These are phyloP conservation scores for Scenedesmus sp. DNA, from an alignment of 163 green algal species.

Conservation along the genomic window DNA sequence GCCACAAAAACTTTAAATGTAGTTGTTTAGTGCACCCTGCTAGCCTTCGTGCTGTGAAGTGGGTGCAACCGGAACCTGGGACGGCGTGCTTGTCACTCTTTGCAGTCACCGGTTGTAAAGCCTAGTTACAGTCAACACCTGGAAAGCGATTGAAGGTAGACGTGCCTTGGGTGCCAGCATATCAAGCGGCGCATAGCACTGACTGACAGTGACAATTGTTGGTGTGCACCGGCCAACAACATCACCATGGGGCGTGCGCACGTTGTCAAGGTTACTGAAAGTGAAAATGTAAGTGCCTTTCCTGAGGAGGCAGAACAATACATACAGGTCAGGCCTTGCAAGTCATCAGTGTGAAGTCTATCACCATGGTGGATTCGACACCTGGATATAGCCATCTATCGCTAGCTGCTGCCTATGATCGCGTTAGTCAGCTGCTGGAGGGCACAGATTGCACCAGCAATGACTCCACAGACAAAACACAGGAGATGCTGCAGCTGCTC, in stretches of 20 bases:
- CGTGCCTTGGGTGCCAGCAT: background rate
- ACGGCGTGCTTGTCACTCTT: background rate
- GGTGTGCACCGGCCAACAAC: background rate
- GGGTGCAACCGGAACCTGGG: background rate
- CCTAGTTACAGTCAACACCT: background rate
- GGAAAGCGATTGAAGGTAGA: background rate
- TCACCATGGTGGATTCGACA: background rate
- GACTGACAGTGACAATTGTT: conserved; percentile 10
- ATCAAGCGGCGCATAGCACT: background rate
- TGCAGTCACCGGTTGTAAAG: background rate
- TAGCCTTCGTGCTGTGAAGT: background rate
- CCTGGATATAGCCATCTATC: background rate
- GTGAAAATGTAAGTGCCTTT: too few species aligned
- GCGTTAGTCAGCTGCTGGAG: background rate
- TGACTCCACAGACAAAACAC: background rate
- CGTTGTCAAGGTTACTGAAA: background rate
- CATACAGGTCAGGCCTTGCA: background rate
- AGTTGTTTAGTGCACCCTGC: background rate
- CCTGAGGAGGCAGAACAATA: background rate
- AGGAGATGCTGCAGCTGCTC: conserved; percentile 41
- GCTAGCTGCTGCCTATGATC: conserved; percentile 20
- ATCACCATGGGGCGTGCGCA: background rate
- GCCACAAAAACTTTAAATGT: too few species aligned
- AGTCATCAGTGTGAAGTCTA: background rate
- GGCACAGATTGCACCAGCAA: background rate